phyloP scores from a whole-genome alignment of 2,329 filamentous ascomycete species.

The Periconia macrospinosa region DNA sequence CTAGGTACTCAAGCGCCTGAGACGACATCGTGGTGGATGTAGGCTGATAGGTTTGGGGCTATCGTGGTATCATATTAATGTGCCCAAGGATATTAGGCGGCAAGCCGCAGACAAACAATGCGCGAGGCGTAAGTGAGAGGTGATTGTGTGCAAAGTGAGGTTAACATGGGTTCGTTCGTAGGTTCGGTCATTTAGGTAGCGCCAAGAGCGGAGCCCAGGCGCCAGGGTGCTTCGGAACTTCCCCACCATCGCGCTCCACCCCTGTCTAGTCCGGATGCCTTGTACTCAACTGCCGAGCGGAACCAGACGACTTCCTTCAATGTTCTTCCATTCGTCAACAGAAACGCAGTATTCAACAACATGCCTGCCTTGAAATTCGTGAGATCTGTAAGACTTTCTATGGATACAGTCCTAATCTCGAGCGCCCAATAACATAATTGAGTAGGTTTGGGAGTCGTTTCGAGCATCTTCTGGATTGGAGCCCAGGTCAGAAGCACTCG shows the following conservation, averaged over 20 bases:
- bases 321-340: conserved; percentile 12
- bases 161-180: not conserved
- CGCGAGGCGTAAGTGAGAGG: conserved; percentile 7
- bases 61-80: conserved; percentile 37
- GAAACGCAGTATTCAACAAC: conserved; percentile 2
- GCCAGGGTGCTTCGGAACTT: not conserved
- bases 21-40: conserved; percentile 55
- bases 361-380: conserved; percentile 63
- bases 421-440: conserved; percentile 14
- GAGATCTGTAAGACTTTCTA: conserved; percentile 57
- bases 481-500: conserved; percentile 64
- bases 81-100: conserved; percentile 11
- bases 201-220: conserved; percentile 19
- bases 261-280: not conserved
- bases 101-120: conserved; percentile 16
- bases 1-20: conserved; percentile 83
- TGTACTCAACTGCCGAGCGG: conserved; percentile 17
- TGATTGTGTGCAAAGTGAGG: not conserved
- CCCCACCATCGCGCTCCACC: conserved; percentile 7
- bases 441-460: conserved; percentile 82
- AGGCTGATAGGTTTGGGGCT: conserved; percentile 16
- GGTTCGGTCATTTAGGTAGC: conserved; percentile 18
- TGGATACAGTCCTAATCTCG: not conserved
- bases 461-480: conserved; percentile 84
- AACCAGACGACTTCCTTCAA: conserved; percentile 25